These are phyloP conservation scores for Conringia planisiliqua DNA, from an alignment of 345 rosid genomes.

Conservation along the genomic window DNA sequence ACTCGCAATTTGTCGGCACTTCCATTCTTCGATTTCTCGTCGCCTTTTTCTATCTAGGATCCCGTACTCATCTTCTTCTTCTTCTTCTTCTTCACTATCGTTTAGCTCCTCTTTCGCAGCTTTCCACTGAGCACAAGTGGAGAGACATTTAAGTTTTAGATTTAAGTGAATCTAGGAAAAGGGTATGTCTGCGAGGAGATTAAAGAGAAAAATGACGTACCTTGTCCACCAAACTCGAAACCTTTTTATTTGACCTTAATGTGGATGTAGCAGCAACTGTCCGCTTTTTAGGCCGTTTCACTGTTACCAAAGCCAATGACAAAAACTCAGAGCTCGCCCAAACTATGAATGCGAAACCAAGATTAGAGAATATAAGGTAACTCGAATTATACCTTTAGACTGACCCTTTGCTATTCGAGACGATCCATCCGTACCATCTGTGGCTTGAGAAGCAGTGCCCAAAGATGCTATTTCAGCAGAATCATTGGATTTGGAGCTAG, in stretches of 20 bases:
- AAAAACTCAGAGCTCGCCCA: background rate
- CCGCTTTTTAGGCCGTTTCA: conserved; percentile 66
- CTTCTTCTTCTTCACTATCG: conserved; percentile 71
- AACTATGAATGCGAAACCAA: background rate
- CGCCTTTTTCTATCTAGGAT: conserved; percentile 70
- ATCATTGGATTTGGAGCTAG: conserved; percentile 30
- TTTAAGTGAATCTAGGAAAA: background rate
- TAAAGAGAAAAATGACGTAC: conserved; percentile 33
- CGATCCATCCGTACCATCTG: conserved; percentile 33
- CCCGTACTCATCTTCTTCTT: conserved; percentile 56
- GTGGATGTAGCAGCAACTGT: conserved; percentile 66
- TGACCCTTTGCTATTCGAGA: conserved; percentile 49
- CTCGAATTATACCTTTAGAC: conserved; percentile 59
- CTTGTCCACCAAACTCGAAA: conserved; percentile 94
- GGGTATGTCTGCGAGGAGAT: background rate
- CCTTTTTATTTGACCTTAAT: conserved; percentile 88
- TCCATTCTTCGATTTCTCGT: conserved; percentile 92
- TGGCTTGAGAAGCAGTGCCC: conserved; percentile 37
- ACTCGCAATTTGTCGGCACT: conserved; percentile 75
- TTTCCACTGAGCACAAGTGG: conserved; percentile 66
- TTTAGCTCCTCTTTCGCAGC: conserved; percentile 95
- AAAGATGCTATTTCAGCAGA: conserved; percentile 31
- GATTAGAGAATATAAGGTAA: conserved; percentile 6
- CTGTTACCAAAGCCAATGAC: conserved; percentile 38
- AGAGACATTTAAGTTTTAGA: background rate